Base-by-base conservation (phyloP, 176 grass and related monocot genomes). In the Triticum urartu region DNA sequence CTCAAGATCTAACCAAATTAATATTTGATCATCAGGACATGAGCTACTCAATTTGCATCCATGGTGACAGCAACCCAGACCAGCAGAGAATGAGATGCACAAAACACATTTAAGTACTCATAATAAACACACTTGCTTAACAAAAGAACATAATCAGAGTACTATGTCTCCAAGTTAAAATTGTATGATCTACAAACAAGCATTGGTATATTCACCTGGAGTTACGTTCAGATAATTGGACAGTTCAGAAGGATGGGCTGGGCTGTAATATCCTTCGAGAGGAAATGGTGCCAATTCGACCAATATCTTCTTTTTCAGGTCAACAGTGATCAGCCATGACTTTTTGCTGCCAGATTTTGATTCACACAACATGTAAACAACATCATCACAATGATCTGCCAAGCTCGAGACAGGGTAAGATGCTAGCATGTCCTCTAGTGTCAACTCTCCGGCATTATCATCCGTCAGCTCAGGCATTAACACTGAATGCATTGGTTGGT, bases 351-450 rank as follows among this genome's bases (percentile, higher is more conserved):
- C 14, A 32, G 45, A 76, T 32, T 76, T 76, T 9, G 72, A 18
- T 76, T 20, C 15, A 32, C 72, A 76, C 45, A 76, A 5, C 43
- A 76, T 30, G 72, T 76, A 76, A 54, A 76, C 42, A 20, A 54
- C 14, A 76, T 76, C 72, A 76, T 76, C 72, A 9, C 45, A 30
- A 32, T 76, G 42, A 9, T 45, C 18, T 17, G 42, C 28, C 14
- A 76, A 26, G 72, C 7, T 76, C 8, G 28, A 45, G 25, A 76
- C 72, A 76, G 72, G 72, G 72, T 52, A 76, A 54, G 72, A 52
- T 52, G 72, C 72, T 5, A 52, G 72, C 25, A 76, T 7, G 15
- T 76, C 28, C 72, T 54, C 54, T 0, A 76, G 15, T 52, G 72
- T 76, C 24, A 52, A 11, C 14, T 76, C 40, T 28, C 71, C 3